These are phyloP conservation scores for Hysterium pulicare DNA, from an alignment of 2,329 filamentous ascomycete genomes.

Conservation along the genomic window DNA sequence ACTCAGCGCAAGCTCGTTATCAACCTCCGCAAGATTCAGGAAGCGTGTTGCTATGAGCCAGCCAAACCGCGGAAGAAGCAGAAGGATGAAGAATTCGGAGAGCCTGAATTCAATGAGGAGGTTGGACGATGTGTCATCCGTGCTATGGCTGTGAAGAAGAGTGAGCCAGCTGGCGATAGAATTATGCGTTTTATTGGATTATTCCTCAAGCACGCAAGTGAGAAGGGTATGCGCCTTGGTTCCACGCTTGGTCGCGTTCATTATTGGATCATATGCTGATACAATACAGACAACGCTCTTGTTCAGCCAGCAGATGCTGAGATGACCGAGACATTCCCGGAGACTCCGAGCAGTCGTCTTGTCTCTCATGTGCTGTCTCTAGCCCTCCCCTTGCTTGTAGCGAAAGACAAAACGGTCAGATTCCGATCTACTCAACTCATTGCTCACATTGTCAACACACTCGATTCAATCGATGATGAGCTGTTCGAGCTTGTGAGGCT, in stretches of 20 bases:
- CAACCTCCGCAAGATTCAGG: conserved; percentile 84
- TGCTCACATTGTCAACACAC: conserved; percentile 85
- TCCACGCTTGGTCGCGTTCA: background rate
- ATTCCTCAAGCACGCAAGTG: conserved; percentile 69
- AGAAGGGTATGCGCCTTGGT: conserved; percentile 48
- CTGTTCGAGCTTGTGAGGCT: conserved; percentile 79
- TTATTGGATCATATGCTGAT: conserved; percentile 9
- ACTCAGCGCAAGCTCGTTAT: conserved; percentile 88
- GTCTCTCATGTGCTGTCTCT: conserved; percentile 70
- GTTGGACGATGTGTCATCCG: conserved; percentile 78
- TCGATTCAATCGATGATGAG: conserved; percentile 89
- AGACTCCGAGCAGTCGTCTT: conserved; percentile 81
- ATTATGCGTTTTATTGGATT: conserved; percentile 82
- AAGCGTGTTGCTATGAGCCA: conserved; percentile 66
- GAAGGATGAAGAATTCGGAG: conserved; percentile 66
- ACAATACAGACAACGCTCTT: conserved; percentile 26
- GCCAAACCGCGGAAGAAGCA: conserved; percentile 50
- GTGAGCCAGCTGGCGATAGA: conserved; percentile 82
- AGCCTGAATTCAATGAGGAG: conserved; percentile 83
- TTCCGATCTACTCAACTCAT: conserved; percentile 88
- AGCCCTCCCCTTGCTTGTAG: conserved; percentile 70
- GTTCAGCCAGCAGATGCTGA: conserved; percentile 52
- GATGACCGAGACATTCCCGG: conserved; percentile 67
- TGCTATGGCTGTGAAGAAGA: conserved; percentile 85
- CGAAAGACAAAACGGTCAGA: conserved; percentile 90